Evolutionary conservation across 2,329 filamentous ascomycete genomes (phyloP), one percentile per base, ranked within the genome.

Genomic region (Dothideomycetidae sp.): DNA sequence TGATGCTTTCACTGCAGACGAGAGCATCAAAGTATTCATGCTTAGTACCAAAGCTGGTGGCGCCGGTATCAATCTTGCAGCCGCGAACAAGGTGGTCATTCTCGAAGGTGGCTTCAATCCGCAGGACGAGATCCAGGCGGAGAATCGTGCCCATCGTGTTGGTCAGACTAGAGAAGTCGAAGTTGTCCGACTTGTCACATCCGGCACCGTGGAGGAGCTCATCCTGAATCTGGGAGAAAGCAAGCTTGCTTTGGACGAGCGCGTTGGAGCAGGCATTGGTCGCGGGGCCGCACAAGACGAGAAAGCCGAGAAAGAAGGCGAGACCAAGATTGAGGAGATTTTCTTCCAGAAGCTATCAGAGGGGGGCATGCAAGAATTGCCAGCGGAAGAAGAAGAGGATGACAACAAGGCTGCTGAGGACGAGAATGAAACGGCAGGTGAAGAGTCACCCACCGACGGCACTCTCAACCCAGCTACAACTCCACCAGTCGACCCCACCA

Each of bases 41-140:
- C 71, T 98, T 4, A 90, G 82, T 1, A 98, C 90, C 0, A 88
- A 85, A 42, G 86, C 88, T 0, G 90, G 90, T 36, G 90, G 90
- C n/a, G 90, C 88, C 0, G 90, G 90, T 29, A 92, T 98, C 63
- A 98, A 98, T 58, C 63, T 98, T 38, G 90, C 88, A 5, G 82
- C 81, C 23, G 90, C 90, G 3, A 96, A 96, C 64, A 96, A 94
- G 60, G 88, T 98, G 48, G 75, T 98, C 58, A 90, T 98, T 51
- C 94, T 96, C 55, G 90, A 98, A 58, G 81, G 81, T 45, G 83
- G 78, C n/a, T 93, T 94, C 62, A 98, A 98, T 50, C 90, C 90
- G 0, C 90, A 98, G 54, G 88, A 96, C 48, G 90, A 98, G 53
- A 77, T 93, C n/a, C 90, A 98, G 57, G 90, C 90, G 0, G 90